Base-by-base conservation (phyloP, 2,329 filamentous ascomycete species). In the Sporothrix schenckii region DNA sequence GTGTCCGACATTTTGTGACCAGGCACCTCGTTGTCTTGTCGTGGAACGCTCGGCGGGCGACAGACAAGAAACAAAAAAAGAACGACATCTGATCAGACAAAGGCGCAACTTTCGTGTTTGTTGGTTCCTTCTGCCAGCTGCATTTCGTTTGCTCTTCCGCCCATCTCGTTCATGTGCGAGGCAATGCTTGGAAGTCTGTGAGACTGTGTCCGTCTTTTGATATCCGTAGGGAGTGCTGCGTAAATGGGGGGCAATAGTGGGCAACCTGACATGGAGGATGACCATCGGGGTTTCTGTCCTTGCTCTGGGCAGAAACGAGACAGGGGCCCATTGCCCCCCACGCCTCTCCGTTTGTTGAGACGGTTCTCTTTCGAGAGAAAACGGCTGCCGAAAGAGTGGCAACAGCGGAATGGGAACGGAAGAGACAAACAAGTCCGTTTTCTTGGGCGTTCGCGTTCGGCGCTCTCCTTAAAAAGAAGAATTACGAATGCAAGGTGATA, bases 71-170 rank as follows among this genome's bases (percentile, higher is more conserved):
- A 7, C 19, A 41, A 60, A 41, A 21, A 7, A 34, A 41, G 41
- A 41, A 60, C 13, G 39, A 14, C 34, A 41, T 44, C 34, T 60
- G 56, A 60, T 34, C 34, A 21, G 34, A 34, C 56, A 60, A 39
- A 60, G 44, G n/a, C 56, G 56, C 56, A n/a, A 60, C 34, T n/a
- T 60, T 44, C 34, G 56, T 34, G 56, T 44, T 60, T 44, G 30
- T 44, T 60, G 56, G n/a, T 19, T n/a, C 30, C 5, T n/a, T 21
- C 3, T 41, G 41, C 14, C 2, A 6, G 14, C 16, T 44, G 34
- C 3, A 4, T 14, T 4, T 60, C 24, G 3, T 10, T 41, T n/a
- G 34, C 39, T 39, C 4, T 58, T 3, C 9, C 16, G 19, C 4
- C 34, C 27, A 58, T 58, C 30, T 34, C 9, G 27, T 53, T 53